phyloP scores from a whole-genome alignment of 495 filamentous ascomycete genomes.

The Echria macrotheca region DNA sequence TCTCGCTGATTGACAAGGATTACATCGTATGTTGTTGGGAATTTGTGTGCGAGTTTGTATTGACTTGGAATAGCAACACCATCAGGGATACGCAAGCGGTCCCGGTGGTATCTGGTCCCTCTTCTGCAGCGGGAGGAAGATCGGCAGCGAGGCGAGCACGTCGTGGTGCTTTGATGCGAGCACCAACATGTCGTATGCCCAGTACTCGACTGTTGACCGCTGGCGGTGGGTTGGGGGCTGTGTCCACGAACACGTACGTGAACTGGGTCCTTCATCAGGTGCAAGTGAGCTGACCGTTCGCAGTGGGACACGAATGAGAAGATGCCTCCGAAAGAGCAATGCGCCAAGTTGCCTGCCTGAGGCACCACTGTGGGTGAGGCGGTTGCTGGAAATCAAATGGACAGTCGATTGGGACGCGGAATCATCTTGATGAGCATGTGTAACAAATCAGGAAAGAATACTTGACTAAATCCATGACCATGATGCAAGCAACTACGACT shows the following conservation, averaged over 20 bases:
- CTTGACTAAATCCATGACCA: no score
- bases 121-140: slow-evolving; percentile 38
- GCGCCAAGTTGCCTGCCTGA: slow-evolving; percentile 2
- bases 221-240: slow-evolving; percentile 44
- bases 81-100: slow-evolving; percentile 36
- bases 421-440: no score
- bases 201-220: slow-evolving; percentile 38
- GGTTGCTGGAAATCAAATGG: no score
- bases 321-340: neutral
- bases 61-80: slow-evolving; percentile 35
- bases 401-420: no score
- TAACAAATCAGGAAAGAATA: no score
- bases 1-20: slow-evolving; percentile 38
- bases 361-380: no score
- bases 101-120: slow-evolving; percentile 38
- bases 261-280: neutral
- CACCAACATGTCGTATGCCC: slow-evolving; percentile 46
- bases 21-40: slow-evolving; percentile 29
- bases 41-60: neutral
- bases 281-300: neutral
- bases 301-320: slow-evolving; percentile 4
- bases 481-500: no score
- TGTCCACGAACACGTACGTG: slow-evolving; percentile 44
- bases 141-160: slow-evolving; percentile 36
- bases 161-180: slow-evolving; percentile 40